Conservation (phyloP, 352 stramenopile genomes). For the Halophytophthora polymorphica region DNA sequence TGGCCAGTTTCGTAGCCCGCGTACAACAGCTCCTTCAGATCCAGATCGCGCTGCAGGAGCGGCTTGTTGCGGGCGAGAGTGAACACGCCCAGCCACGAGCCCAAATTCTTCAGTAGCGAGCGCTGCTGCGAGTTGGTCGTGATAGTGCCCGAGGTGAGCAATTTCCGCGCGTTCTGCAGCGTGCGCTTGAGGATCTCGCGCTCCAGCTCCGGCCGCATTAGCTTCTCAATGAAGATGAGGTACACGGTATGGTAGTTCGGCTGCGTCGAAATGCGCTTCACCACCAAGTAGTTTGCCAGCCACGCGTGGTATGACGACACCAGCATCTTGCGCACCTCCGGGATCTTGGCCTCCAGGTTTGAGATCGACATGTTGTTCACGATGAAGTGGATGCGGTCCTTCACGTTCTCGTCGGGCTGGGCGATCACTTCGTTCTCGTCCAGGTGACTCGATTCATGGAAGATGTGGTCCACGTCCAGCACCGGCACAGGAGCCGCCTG, state of each 20-base stretch:
- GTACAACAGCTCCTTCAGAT: constrained; percentile 98
- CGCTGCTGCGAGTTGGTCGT: constrained; percentile 97
- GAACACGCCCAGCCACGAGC: constrained; percentile 98
- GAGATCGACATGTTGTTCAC: constrained; percentile 99
- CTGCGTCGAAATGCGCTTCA: constrained; percentile 98
- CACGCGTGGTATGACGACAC: constrained; percentile 93
- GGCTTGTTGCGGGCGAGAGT: constrained; percentile 97
- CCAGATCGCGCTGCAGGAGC: constrained; percentile 96
- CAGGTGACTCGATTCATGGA: constrained; percentile 60
- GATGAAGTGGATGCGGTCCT: constrained; percentile 98
- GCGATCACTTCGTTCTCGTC: constrained; percentile 61
- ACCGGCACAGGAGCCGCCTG: constrained; percentile 43
- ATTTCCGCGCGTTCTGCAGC: constrained; percentile 94
- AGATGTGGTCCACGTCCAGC: constrained; percentile 82
- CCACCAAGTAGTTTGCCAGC: constrained; percentile 98
- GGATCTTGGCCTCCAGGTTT: constrained; percentile 97
- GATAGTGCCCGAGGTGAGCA: constrained; percentile 97
- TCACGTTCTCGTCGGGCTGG: constrained; percentile 80
- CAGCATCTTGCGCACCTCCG: constrained; percentile 94
- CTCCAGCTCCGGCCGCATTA: constrained; percentile 92
- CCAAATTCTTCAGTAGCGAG: constrained; percentile 98
- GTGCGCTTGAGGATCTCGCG: constrained; percentile 94
- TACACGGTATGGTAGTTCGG: constrained; percentile 99
- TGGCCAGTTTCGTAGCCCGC: constrained; percentile 94
- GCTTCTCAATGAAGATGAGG: constrained; percentile 96